Evolutionary conservation across 1,284 basidiomycete genomes (phyloP).

Genomic region (Apiotrichum sp.): DNA sequence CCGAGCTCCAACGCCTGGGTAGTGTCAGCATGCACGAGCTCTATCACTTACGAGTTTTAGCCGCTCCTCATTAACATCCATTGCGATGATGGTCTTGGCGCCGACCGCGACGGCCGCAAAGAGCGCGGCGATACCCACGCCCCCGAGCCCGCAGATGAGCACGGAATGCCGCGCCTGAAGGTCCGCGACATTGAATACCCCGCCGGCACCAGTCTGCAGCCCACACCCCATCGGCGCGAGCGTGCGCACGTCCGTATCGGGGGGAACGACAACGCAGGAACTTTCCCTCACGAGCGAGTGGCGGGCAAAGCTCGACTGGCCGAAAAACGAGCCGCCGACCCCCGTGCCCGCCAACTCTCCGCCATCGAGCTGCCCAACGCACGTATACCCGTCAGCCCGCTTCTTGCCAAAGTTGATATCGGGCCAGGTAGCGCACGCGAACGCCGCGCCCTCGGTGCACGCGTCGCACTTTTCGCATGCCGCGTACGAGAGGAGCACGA

Average conservation of each 20-base stretch:
- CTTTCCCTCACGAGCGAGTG: neutral
- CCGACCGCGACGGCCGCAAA: neutral
- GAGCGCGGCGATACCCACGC: neutral
- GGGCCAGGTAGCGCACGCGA: neutral
- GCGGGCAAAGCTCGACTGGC: neutral
- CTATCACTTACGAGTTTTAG: neutral
- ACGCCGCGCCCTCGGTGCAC: neutral
- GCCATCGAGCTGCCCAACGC: neutral
- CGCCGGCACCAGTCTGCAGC: neutral
- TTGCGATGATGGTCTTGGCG: neutral
- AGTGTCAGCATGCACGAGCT: neutral
- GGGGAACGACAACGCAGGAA: neutral
- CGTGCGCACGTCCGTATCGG: neutral
- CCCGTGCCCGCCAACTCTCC: neutral
- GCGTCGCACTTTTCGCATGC: neutral
- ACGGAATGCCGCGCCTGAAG: neutral
- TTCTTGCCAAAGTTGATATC: neutral
- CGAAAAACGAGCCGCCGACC: neutral
- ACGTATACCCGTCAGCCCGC: neutral
- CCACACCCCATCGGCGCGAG: conserved; percentile 1
- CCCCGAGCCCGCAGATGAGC: neutral
- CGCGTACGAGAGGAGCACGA: neutral
- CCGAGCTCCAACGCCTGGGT: neutral
- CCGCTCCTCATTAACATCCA: neutral
- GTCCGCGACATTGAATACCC: neutral